phyloP scores from a whole-genome alignment of 176 grass and related monocot genomes.

The Thalia dealbata region DNA sequence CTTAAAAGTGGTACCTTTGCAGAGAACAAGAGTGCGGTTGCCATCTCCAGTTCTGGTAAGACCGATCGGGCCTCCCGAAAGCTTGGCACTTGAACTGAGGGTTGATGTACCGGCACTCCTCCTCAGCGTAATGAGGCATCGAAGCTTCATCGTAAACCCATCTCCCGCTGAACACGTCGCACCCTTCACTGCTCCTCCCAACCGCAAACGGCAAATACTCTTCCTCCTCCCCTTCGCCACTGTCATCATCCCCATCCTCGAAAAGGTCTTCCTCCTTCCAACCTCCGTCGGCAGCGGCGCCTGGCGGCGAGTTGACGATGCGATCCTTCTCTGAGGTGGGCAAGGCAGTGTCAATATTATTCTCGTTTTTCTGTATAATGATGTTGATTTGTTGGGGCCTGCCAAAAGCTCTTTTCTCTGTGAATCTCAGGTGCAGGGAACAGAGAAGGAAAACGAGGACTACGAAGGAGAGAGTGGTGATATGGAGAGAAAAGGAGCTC shows the following conservation, averaged over 20 bases:
- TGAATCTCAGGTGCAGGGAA: not conserved
- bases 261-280: not conserved
- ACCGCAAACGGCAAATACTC: conserved; percentile 5
- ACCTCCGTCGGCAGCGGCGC: not conserved
- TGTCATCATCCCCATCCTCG: not conserved
- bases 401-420: not conserved
- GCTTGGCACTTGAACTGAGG: conserved; percentile 14
- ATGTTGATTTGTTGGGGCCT: not conserved
- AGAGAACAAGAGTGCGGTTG: conserved; percentile 17
- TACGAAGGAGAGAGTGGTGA: not conserved
- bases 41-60: conserved; percentile 19
- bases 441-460: not conserved
- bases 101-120: conserved; percentile 4
- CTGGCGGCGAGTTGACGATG: not conserved
- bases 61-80: not conserved
- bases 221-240: not conserved
- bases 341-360: not conserved
- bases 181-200: conserved; percentile 4
- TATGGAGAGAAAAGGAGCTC: not conserved
- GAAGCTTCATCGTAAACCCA: conserved; percentile 7
- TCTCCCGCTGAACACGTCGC: conserved; percentile 11
- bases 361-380: not conserved
- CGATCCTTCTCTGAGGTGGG: not conserved
- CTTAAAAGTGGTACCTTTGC: not conserved
- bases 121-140: conserved; percentile 8